A percentile compares a stretch with the other conserved stretches of the same genome.
These are phyloP conservation scores for Fraxinus velutina DNA, from an alignment of 305 asterid species.

Conservation along the genomic window DNA sequence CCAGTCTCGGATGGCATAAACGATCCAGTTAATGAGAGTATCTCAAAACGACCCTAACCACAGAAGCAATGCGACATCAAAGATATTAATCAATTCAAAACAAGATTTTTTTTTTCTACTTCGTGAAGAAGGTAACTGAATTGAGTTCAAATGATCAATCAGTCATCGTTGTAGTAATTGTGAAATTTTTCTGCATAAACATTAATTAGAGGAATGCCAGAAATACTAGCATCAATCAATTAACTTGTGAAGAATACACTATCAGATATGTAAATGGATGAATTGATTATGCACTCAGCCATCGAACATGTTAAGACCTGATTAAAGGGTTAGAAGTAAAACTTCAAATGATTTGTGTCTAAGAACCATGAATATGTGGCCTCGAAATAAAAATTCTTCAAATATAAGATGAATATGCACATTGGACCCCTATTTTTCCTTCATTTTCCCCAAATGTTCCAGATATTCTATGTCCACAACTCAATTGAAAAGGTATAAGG, in stretches of 20 bases:
- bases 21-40: slow-evolving; percentile 70
- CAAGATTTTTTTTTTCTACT: neutral
- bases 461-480: neutral
- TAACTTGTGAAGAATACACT: neutral
- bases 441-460: neutral
- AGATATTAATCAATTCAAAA: neutral
- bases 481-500: neutral
- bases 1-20: slow-evolving; percentile 70
- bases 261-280: neutral
- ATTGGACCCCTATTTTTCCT: neutral
- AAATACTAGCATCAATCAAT: neutral
- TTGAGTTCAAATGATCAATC: neutral
- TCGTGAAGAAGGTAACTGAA: neutral
- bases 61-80: neutral
- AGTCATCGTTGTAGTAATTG: neutral
- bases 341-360: neutral
- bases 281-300: neutral
- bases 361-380: neutral
- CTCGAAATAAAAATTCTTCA: neutral
- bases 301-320: neutral
- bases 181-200: neutral
- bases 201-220: neutral
- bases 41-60: slow-evolving; percentile 77
- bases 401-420: neutral
- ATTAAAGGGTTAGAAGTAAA: neutral